Base-by-base conservation (phyloP, 2,329 filamentous ascomycete species). In the Juglanconis juglandina region DNA sequence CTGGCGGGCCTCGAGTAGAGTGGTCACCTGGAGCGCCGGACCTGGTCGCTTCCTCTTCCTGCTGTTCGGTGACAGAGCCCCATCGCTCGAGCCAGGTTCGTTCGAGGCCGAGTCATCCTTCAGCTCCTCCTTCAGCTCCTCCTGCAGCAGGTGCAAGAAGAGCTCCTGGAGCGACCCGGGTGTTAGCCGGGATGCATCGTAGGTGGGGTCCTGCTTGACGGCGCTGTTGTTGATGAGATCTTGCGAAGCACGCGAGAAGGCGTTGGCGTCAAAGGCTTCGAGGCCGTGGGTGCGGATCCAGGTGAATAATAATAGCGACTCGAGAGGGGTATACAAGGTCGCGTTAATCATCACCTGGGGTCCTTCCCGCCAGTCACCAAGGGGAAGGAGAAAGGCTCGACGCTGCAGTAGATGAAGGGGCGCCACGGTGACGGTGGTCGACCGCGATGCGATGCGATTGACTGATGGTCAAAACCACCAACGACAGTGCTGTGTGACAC, bases 161-260 rank as follows among this genome's bases (percentile, higher is more conserved):
- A 95, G 81, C 69, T 89, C 84, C 73, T 90, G 87, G 66, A 98
- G 79, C 48, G 91, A 85, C 73, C 93, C 90, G 7, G 92, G 86
- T 52, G 81, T 89, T 71, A 98, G 77, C 64, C 93, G 86, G 68
- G 81, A 78, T 66, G 84, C 81, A 79, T 96, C 89, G 77, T 89
- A 96, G 39, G 82, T 82, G 49, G 80, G 80, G 74, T 87, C 87
- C 68, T 87, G 81, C 68, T 84, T 87, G 71, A 98, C 81, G 64
- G 92, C 80, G 17, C 84, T 79, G 72, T 96, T 92, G 69, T 81
- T 86, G 74, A 84, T 88, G 64, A 98, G 84, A 62, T 88, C 77
- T 65, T 89, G 54, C 13, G 80, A 75, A 55, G 76, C 71, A 51
- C 72, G 71, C n/a, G 64, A 67, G 51, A 78, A 73, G 9, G 68